Evolutionary conservation across 331 rosid genomes (phyloP), one percentile per base, ranked within the genome.

Genomic region (Cucumis variabilis): DNA sequence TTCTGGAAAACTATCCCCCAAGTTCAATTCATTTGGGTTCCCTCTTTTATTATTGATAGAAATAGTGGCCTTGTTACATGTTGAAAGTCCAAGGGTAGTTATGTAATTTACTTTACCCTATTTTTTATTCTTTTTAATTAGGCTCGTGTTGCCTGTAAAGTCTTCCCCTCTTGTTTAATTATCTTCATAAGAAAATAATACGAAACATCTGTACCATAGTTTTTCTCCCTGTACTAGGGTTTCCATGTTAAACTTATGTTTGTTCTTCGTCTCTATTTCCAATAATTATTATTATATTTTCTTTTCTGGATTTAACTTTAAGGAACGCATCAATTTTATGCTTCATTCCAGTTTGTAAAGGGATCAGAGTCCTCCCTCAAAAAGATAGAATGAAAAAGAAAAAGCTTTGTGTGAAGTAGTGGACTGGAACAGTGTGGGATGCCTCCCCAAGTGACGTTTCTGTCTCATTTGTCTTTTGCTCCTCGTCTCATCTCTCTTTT

Each of bases 381-480:
- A 71, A 30, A 30, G 37, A 70, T 1, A 70, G 19, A 28, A 15
- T 1, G 9, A 8, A 7, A 7, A 62, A 20, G 17, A 73, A 71
- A 71, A 71, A 15, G 19, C 62, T 50, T 50, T 78, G 41, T 53
- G 70, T 74, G 58, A 48, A 62, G 23, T 33, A 12, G 58, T 82
- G 72, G 55, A 82, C 9, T 33, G 44, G 55, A 82, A 33, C 58
- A 62, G 86, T 23, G 86, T 82, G 86, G 72, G 86, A 82, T 82
- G 73, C 73, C 55, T 82, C 73, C 23, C 37, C 72, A 30, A 82
- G 30, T 60, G 73, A 62, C 55, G 55, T 33, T 82, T 37, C 70
- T 81, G 85, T 48, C n/a, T 28, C 24, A 37, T 62, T 82, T 62
- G 86, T 62, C 86, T 82, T 62, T 82, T 82, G 33, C 86, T 62